A percentile compares a stretch with the other conserved stretches of the same genome.
Evolutionary conservation across 1,284 basidiomycete species (phyloP).

Genomic region (Trichosporon sp.): DNA sequence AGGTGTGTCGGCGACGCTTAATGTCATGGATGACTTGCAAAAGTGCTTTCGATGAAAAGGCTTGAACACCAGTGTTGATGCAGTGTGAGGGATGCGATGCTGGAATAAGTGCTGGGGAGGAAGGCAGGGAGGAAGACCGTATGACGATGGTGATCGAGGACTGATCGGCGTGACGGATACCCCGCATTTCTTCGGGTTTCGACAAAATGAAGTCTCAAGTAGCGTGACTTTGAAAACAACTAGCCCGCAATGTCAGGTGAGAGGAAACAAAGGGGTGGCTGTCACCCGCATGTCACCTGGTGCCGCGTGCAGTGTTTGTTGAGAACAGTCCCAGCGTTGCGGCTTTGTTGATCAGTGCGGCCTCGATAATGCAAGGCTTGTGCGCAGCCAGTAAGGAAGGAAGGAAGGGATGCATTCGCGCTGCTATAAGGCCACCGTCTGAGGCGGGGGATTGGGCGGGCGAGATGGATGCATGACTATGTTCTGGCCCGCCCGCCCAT

Average conservation of each 20-base stretch:
- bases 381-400: neutral
- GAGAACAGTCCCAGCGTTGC: neutral
- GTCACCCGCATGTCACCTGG: neutral
- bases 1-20: too few relatives aligned
- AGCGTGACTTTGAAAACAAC: neutral
- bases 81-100: too few relatives aligned
- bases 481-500: too few relatives aligned
- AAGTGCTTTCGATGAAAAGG: too few relatives aligned
- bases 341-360: too few relatives aligned
- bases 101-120: too few relatives aligned
- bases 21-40: too few relatives aligned
- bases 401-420: neutral
- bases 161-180: neutral
- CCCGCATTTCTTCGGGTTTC: neutral
- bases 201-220: neutral
- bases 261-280: neutral
- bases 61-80: neutral
- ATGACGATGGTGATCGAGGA: neutral
- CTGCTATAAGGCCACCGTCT: neutral
- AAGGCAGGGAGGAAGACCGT: neutral
- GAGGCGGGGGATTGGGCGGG: neutral
- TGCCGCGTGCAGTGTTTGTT: neutral
- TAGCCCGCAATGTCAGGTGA: neutral
- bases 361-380: neutral
- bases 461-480: neutral